These are phyloP conservation scores for Amborella trichopoda DNA, from an alignment of 164 flowering plant genomes.

Conservation along the genomic window DNA sequence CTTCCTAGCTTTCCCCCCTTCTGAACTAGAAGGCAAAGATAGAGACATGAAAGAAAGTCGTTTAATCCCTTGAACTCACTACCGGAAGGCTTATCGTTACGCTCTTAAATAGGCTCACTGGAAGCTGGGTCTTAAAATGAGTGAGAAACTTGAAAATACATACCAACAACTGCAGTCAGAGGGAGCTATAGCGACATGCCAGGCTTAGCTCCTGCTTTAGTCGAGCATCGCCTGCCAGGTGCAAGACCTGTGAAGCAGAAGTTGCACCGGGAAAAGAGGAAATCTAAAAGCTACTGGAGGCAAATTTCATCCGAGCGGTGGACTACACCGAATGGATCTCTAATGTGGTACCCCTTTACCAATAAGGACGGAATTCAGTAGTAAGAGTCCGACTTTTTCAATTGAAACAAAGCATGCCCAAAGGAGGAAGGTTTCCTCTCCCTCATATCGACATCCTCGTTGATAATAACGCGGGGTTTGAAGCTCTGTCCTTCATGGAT, in stretches of 20 bases:
- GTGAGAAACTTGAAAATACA: too few relatives aligned
- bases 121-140: too few relatives aligned
- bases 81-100: too few relatives aligned
- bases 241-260: background rate
- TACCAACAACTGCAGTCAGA: too few relatives aligned
- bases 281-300: background rate
- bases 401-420: background rate
- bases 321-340: background rate
- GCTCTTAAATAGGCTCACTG: too few relatives aligned
- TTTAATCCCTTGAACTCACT: too few relatives aligned
- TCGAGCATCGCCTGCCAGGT: background rate
- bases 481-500: background rate
- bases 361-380: background rate
- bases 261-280: background rate
- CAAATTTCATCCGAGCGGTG: background rate
- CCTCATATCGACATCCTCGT: background rate
- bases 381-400: background rate
- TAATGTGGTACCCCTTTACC: background rate
- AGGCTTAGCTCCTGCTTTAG: background rate
- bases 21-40: too few relatives aligned
- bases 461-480: background rate
- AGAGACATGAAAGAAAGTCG: too few relatives aligned
- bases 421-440: too few relatives aligned
- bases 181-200: background rate
- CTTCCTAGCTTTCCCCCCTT: too few relatives aligned